A percentile compares a stretch with the other conserved stretches of the same genome.
phyloP scores from a whole-genome alignment of 2,329 filamentous ascomycete species.

The Orbilia javanica region DNA sequence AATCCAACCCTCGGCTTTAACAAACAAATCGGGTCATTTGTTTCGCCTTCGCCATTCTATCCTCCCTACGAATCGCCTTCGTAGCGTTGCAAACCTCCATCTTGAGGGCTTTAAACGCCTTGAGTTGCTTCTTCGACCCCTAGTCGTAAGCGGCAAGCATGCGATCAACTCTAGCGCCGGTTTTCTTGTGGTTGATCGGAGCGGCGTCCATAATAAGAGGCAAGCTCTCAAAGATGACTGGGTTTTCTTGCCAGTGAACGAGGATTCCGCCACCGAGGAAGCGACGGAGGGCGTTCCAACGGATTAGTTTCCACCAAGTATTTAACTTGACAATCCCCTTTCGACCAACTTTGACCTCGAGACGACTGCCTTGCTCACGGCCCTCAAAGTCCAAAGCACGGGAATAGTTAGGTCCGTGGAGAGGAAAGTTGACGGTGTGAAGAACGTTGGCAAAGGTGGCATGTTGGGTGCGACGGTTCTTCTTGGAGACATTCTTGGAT shows the following conservation, averaged over 20 bases:
- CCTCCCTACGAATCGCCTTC: constrained; percentile 30
- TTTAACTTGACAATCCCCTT: constrained; percentile 75
- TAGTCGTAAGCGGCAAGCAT: constrained; percentile 53
- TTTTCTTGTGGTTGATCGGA: constrained; percentile 40
- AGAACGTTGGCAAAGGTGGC: constrained; percentile 76
- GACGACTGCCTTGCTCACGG: constrained; percentile 73
- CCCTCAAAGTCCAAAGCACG: constrained; percentile 75
- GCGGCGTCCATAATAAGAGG: constrained; percentile 64
- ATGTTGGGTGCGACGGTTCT: constrained; percentile 76
- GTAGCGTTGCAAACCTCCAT: constrained; percentile 12
- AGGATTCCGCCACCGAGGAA: constrained; percentile 74
- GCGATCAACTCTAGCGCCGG: constrained; percentile 30
- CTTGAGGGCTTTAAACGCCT: background rate
- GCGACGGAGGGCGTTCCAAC: constrained; percentile 73
- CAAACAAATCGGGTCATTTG: constrained; percentile 40
- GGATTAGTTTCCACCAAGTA: constrained; percentile 79
- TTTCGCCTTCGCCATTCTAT: background rate
- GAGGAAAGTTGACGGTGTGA: constrained; percentile 75
- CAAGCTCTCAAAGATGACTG: constrained; percentile 72
- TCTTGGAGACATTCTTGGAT: constrained; percentile 74
- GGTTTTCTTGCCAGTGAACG: constrained; percentile 74
- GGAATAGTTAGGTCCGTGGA: constrained; percentile 75
- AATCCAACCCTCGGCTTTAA: background rate
- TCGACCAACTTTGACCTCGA: constrained; percentile 73
- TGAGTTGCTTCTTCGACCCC: constrained; percentile 16